A percentile compares a stretch with the other conserved stretches of the same genome.
Conservation (phyloP, 305 asterid species). For the Fraxinus ornus region DNA sequence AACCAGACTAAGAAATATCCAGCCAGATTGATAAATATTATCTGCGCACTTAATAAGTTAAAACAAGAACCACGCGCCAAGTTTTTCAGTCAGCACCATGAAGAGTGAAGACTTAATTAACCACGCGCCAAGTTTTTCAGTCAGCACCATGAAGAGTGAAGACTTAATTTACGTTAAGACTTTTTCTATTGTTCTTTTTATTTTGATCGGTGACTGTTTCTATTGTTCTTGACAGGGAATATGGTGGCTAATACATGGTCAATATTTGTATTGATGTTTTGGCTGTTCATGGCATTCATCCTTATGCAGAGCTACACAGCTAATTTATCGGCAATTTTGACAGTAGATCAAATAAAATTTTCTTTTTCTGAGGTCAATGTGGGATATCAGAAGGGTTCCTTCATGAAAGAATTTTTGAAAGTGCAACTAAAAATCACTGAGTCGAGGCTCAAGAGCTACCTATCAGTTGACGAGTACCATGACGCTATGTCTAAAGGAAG, state of each 20-base stretch:
- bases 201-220: background rate
- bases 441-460: conserved; percentile 40
- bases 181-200: background rate
- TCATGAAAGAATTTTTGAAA: conserved; percentile 35
- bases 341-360: conserved; percentile 45
- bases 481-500: conserved; percentile 49
- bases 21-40: background rate
- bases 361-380: conserved; percentile 31
- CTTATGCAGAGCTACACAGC: conserved; percentile 68
- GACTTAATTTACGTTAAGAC: background rate
- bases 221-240: conserved; percentile 37
- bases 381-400: conserved; percentile 44
- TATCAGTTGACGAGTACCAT: conserved; percentile 39
- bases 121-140: background rate
- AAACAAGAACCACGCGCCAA: background rate
- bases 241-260: conserved; percentile 57
- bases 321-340: conserved; percentile 47
- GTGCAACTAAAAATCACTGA: conserved; percentile 20
- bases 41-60: background rate
- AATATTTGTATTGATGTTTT: conserved; percentile 39
- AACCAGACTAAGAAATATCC: background rate
- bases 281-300: conserved; percentile 55
- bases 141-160: background rate
- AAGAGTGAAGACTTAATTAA: background rate
- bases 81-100: background rate